Base-by-base conservation (phyloP, 495 filamentous ascomycete species). In the Tuber aestivum region DNA sequence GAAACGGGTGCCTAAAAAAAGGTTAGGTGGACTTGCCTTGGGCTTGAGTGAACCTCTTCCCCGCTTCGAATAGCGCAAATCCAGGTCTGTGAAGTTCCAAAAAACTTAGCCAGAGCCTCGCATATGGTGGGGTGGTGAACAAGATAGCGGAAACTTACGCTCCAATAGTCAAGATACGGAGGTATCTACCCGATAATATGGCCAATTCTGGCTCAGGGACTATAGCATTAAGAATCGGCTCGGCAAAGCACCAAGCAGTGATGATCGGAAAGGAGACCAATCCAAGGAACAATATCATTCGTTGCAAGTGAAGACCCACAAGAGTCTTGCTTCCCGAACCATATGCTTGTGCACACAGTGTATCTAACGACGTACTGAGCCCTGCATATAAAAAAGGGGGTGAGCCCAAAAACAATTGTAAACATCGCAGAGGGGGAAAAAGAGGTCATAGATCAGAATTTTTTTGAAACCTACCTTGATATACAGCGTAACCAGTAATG, bases 341-440 rank as follows among this genome's bases (percentile, higher is more conserved):
- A 78, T 92, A 93, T 2, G 92, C 92, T 81, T 93, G 91, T 0
- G 92, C 88, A 74, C 91, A 93, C 18, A 93, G 85, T 1, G 91
- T 93, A 82, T 93, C 91, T 38, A 93, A 83, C 73, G 89, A 88
- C 3, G 91, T 93, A 0, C 90, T 87, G 6, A 93, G 85, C 7
- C 91, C 81, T 82, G 41, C 27, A 35, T 38, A 41, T 21, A 71
- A 65, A 40, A 71, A n/a, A 69, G 71, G 18, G 73, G 72, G 44
- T 72, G 14, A 56, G 2, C 40, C 41, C 23, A 48, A 70, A 23
- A 68, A 23, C 14, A 37, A 37, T 71, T 56, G 23, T 21, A 71
- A 76, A 35, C 38, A 38, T 65, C 21, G 41, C 41, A n/a, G n/a
- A 35, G 2, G 35, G 44, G 44, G 23, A 41, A 73, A 48, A 35